Evolutionary conservation across 257 asterid genomes (phyloP).

Genomic region (Primulina huaijiensis): DNA sequence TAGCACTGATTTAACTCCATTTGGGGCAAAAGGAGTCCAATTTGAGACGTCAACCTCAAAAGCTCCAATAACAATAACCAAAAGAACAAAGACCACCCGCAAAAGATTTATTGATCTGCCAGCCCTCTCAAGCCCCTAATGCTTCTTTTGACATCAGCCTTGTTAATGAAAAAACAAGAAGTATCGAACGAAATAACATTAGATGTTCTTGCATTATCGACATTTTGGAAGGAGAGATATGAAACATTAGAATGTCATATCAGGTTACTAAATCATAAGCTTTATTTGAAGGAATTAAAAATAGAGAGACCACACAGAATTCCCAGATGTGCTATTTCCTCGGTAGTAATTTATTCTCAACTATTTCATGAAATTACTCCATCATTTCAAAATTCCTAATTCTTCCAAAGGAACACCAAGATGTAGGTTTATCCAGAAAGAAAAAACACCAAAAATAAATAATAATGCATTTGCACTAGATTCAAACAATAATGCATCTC

Average conservation of each 20-base stretch:
- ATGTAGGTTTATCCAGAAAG: not conserved
- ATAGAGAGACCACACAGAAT: not conserved
- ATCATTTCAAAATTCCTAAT: too few relatives aligned
- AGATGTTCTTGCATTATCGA: constrained; percentile 10
- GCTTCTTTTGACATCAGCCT: constrained; percentile 8
- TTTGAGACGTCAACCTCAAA: constrained; percentile 80
- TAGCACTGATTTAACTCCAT: constrained; percentile 62
- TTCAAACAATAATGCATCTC: not conserved
- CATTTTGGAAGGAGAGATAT: not conserved
- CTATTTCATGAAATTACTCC: not conserved
- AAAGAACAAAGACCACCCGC: constrained; percentile 80
- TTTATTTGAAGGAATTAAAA: too few relatives aligned
- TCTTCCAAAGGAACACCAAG: not conserved
- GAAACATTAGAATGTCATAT: not conserved
- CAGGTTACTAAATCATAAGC: not conserved
- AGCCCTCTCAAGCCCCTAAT: constrained; percentile 27
- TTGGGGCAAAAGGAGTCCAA: constrained; percentile 91
- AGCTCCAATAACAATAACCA: constrained; percentile 74
- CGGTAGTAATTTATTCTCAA: not conserved
- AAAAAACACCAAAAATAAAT: not conserved
- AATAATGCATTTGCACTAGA: not conserved
- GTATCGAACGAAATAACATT: not conserved
- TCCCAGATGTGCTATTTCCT: not conserved
- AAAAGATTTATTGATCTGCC: constrained; percentile 26
- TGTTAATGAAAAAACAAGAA: constrained; percentile 2